Conservation (phyloP, 768 basidiomycete genomes). For the Holtermanniella nyarrowii region DNA sequence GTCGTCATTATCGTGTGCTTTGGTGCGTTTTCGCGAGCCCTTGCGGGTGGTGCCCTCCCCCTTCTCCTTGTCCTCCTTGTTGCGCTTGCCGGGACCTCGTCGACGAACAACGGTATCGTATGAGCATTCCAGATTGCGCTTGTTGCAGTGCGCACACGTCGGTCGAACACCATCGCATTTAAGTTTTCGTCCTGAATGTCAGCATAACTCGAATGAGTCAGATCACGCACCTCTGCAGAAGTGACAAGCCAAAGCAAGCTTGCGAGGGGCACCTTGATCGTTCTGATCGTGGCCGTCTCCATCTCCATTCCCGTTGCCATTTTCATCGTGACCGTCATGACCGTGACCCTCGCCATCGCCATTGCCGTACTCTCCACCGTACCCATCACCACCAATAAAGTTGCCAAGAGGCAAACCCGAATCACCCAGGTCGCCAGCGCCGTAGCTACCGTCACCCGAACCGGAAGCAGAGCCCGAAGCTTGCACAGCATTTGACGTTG, state of each 20-base stretch:
- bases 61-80: conserved; percentile 19
- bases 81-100: conserved; percentile 42
- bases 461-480: too few species aligned
- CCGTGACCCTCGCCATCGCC: background rate
- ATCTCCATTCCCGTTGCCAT: conserved; percentile 1
- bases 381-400: background rate
- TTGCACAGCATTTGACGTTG: background rate
- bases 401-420: background rate
- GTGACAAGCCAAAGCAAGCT: conserved; percentile 39
- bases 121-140: conserved; percentile 32
- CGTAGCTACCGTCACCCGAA: background rate
- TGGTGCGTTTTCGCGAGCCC: background rate
- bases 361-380: background rate
- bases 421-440: background rate
- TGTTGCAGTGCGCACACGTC: conserved; percentile 37
- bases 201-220: conserved; percentile 39
- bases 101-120: conserved; percentile 39
- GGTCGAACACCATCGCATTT: conserved; percentile 40
- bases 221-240: conserved; percentile 41
- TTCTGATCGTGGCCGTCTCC: conserved; percentile 5
- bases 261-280: conserved; percentile 4
- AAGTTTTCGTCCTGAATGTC: conserved; percentile 33
- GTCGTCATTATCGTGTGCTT: background rate
- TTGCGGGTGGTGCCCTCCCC: background rate
- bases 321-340: background rate